Evolutionary conservation across 169 alveolate genomes (phyloP).

Genomic region (Plasmodium relictum): DNA sequence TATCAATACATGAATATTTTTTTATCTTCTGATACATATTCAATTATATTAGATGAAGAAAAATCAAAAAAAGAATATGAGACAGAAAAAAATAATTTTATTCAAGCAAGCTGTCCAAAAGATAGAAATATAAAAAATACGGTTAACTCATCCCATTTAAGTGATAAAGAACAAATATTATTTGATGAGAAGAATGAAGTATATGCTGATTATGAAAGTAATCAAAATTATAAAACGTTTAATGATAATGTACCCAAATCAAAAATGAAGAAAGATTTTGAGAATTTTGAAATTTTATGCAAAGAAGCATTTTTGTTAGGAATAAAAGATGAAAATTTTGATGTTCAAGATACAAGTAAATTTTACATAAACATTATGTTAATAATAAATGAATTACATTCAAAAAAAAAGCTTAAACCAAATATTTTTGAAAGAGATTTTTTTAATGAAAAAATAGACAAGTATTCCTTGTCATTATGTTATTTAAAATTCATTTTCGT

Average conservation of each 20-base stretch:
- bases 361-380: conserved; percentile 26
- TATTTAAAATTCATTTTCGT: conserved; percentile 22
- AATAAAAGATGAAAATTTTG: conserved; percentile 18
- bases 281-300: conserved; percentile 14
- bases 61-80: neutral
- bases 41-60: too few relatives aligned
- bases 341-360: conserved; percentile 49
- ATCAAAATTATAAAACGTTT: neutral
- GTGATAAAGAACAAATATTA: neutral
- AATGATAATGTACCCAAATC: neutral
- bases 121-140: neutral
- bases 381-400: conserved; percentile 8
- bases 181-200: neutral
- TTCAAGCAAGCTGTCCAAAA: neutral
- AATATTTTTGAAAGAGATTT: conserved; percentile 18
- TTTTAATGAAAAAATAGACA: conserved; percentile 15
- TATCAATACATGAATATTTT: conserved; percentile 13
- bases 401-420: neutral
- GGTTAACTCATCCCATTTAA: too few relatives aligned
- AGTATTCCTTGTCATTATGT: conserved; percentile 26
- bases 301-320: conserved; percentile 13
- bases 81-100: neutral
- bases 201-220: neutral
- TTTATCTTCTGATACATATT: neutral
- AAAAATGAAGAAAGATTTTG: conserved; percentile 4